phyloP scores from a whole-genome alignment of 352 stramenopile species.

The Phytophthora sansomeana region DNA sequence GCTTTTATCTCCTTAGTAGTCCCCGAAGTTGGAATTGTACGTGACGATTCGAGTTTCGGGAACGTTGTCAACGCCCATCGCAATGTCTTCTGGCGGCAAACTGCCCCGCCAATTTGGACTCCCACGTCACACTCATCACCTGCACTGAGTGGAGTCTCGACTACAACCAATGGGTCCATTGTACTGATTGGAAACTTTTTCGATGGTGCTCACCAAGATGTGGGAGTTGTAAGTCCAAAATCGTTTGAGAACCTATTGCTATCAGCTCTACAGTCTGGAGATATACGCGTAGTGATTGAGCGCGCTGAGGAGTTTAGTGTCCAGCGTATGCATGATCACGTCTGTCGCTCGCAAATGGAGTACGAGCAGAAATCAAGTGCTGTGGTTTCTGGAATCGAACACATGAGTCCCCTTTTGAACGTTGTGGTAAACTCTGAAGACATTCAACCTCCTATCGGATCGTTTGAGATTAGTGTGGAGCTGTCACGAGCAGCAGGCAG shows the following conservation, averaged over 20 bases:
- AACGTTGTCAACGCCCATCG: conserved; percentile 49
- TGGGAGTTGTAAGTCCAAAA: conserved; percentile 41
- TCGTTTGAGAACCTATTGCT: conserved; percentile 73
- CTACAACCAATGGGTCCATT: conserved; percentile 22
- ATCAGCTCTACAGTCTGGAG: conserved; percentile 54
- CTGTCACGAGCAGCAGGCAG: conserved; percentile 38
- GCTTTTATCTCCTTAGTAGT: conserved; percentile 33
- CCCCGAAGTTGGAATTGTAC: conserved; percentile 34
- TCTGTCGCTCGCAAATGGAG: conserved; percentile 58
- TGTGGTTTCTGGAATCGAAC: conserved; percentile 51
- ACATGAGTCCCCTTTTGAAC: conserved; percentile 58
- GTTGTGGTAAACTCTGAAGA: conserved; percentile 51
- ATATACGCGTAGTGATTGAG: conserved; percentile 58
- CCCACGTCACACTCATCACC: not conserved
- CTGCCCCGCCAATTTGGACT: conserved; percentile 48
- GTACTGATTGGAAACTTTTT: conserved; percentile 68
- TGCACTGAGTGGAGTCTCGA: not conserved
- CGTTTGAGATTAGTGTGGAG: conserved; percentile 67
- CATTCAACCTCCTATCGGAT: conserved; percentile 35
- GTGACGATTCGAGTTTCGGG: conserved; percentile 44
- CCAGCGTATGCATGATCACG: conserved; percentile 46
- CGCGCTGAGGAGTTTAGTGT: conserved; percentile 47
- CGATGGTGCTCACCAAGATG: conserved; percentile 61
- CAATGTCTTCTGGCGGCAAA: conserved; percentile 67
- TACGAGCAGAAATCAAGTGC: conserved; percentile 56